Conservation (phyloP, 352 stramenopile genomes). For the Plasmopara muralis region DNA sequence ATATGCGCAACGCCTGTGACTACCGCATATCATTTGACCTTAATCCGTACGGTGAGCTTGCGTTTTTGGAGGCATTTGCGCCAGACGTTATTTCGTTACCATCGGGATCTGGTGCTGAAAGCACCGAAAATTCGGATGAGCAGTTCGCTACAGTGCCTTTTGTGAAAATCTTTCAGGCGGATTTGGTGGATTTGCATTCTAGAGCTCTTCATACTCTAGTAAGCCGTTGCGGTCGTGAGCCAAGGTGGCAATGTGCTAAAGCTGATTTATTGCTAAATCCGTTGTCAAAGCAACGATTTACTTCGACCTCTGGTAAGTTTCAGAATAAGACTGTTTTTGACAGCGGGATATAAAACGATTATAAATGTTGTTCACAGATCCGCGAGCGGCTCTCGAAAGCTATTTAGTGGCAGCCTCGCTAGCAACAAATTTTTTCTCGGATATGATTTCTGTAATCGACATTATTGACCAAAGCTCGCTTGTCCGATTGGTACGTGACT, state of each 20-base stretch:
- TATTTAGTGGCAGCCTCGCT: slow-evolving; percentile 73
- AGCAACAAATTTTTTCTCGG: slow-evolving; percentile 78
- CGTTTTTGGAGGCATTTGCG: slow-evolving; percentile 65
- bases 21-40: slow-evolving; percentile 78
- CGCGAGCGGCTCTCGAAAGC: slow-evolving; percentile 47
- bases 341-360: not conserved
- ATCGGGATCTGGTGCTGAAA: slow-evolving; percentile 15
- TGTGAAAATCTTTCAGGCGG: slow-evolving; percentile 45
- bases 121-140: slow-evolving; percentile 10
- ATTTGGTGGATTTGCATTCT: slow-evolving; percentile 54
- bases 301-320: slow-evolving; percentile 45
- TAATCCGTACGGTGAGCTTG: slow-evolving; percentile 73
- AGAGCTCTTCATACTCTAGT: slow-evolving; percentile 45
- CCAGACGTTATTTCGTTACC: slow-evolving; percentile 27
- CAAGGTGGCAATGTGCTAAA: slow-evolving; percentile 67
- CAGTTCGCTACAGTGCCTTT: slow-evolving; percentile 41
- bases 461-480: slow-evolving; percentile 82
- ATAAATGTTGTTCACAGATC: slow-evolving; percentile 36
- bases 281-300: slow-evolving; percentile 59
- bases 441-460: slow-evolving; percentile 59
- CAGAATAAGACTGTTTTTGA: not conserved
- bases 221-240: slow-evolving; percentile 57
- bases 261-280: slow-evolving; percentile 69
- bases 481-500: slow-evolving; percentile 57
- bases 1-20: slow-evolving; percentile 69